Evolutionary conservation across 805 yeast species (phyloP), one percentile per base, ranked within the genome.

Genomic region (Barnettozyma wickerhamii): DNA sequence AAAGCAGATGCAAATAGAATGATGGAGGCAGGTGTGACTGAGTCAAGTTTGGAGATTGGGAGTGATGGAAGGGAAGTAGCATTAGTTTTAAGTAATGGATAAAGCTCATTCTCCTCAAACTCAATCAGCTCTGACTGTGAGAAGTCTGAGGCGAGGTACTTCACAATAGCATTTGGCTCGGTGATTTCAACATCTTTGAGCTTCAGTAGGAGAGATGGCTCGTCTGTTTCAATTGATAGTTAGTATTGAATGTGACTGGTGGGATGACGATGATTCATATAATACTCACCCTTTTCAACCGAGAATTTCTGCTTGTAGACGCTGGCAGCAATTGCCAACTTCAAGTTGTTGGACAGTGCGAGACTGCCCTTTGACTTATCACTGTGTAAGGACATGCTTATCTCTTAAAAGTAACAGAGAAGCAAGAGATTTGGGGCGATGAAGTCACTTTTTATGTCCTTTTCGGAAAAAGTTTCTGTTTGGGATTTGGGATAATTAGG

Each of bases 151-250:
- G 77, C 66, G 46, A 80, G 63, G 53, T 77, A 84, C 58, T 79
- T 78, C 46, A 83, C 80, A 38, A 83, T 78, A 17, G 93, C 79
- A 55, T 83, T 81, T 17, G 86, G 69, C 59, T 83, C 87, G 42
- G 69, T 62, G 46, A 84, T 67, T 50, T 72, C 74, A 24, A 63
- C 57, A n/a, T 52, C 53, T 19, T 50, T 45, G 5, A 36, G n/a
- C 37, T 46, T 52, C 23, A 51, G 37, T 1, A 49, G 21, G 13
- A 55, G 41, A 6, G 57, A 52, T 23, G 55, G 53, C 33, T 47
- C 47, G 33, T 53, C 59, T 46, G 35, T 17, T 27, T 12, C 28
- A 12, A 20, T 7, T n/a, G 29, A 19, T 21, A 31, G 26, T 15
- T n/a, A 2, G 10, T 12, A 13, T 4, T 14, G n/a, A 10, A 19